Conservation (phyloP, 371 early-diverging fungal genomes). For the Sporodiniella umbellata region DNA sequence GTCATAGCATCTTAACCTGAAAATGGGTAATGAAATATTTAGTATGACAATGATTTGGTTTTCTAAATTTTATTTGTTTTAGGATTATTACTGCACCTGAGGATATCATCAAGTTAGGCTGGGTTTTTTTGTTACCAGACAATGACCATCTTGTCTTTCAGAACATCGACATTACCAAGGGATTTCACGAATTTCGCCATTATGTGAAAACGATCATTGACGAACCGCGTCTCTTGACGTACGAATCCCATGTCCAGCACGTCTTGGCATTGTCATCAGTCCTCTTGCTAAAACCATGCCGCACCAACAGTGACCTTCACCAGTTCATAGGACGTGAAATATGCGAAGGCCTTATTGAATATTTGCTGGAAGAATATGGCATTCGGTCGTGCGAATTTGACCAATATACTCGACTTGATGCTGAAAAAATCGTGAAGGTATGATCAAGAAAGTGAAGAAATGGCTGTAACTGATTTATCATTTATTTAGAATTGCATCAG, state of each 20-base stretch:
- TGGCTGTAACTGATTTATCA: constrained; percentile 7
- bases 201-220: constrained; percentile 10
- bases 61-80: constrained; percentile 9
- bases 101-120: constrained; percentile 8
- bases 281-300: constrained; percentile 8
- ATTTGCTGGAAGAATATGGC: constrained; percentile 2
- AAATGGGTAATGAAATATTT: constrained; percentile 7
- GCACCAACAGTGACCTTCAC: constrained; percentile 10
- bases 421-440: constrained; percentile 10
- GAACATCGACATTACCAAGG: constrained; percentile 9
- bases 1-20: constrained; percentile 9
- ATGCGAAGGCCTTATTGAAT: constrained; percentile 6
- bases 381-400: constrained; percentile 8
- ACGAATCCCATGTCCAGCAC: constrained; percentile 7
- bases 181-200: constrained; percentile 8
- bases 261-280: constrained; percentile 10
- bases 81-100: constrained; percentile 8
- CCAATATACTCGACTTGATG: constrained; percentile 4
- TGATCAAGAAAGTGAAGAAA: constrained; percentile 6
- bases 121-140: constrained; percentile 5
- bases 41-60: constrained; percentile 7
- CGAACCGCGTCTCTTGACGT: constrained; percentile 4
- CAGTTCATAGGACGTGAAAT: constrained; percentile 4
- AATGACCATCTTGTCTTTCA: constrained; percentile 8
- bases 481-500: constrained; percentile 9